Base-by-base conservation (phyloP, 2,329 filamentous ascomycete species). In the Microcyclospora tardicrescens region DNA sequence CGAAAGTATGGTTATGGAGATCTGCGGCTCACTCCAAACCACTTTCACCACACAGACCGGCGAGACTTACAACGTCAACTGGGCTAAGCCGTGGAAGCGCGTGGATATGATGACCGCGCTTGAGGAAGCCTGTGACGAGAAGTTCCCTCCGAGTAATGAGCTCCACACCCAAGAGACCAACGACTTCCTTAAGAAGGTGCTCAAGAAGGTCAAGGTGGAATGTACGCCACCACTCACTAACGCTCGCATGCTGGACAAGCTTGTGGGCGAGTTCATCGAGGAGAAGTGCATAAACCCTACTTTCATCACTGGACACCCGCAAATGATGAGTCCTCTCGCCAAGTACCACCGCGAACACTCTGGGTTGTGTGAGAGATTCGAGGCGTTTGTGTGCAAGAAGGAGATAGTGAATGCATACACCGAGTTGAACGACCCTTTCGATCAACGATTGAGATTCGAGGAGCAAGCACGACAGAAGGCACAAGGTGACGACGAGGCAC, bases 351-450 rank as follows among this genome's bases (percentile, higher is more conserved):
- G 91, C 49, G 66, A 71, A 34, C 75, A 77, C 46, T 73, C 80
- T 38, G 91, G 89, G 54, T 75, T 98, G 28, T 95, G 86, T 61
- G 91, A 98, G 70, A 83, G 91, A 39, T 96, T 96, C 62, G 91
- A 98, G 66, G 87, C 84, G 10, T 98, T 98, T 51, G 91, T 95
- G 34, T 86, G 81, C 71, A 93, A 86, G 73, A 93, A 91, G 75
- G 89, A 96, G 61, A 95, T 96, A 51, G 81, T 81, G 56, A 96
- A 98, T 58, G 87, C 87, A 5, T 93, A 95, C 67, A 96, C 89
- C 30, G 91, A 98, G 76, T 79, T 98, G 73, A 93, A 93, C 71
- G 84, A 95, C 56, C 86, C 89, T 40, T 89, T 93, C 55, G 87
- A 95, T 63, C 91, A 98, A 69, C 77, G 91, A 45, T 67, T 89